Evolutionary conservation across 2,329 filamentous ascomycete genomes (phyloP), one percentile per base, ranked within the genome.

Genomic region (Celoporthe dispersa): DNA sequence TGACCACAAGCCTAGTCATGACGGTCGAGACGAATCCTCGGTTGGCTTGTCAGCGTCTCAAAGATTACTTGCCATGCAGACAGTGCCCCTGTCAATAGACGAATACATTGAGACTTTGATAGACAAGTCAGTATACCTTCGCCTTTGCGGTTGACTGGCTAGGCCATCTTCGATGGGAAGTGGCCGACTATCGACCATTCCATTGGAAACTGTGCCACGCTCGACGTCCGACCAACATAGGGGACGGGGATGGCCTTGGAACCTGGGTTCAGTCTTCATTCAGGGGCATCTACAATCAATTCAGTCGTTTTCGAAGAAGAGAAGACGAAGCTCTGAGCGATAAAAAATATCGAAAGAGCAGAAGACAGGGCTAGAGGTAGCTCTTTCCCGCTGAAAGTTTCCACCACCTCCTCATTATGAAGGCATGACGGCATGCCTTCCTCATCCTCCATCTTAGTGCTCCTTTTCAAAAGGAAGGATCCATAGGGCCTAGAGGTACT

Each of bases 21-120:
- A 55, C 14, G 33, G 28, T 33, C 31, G 57, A 28, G 14, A 28
- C 28, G 11, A 2, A 12, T 35, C 59, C 41, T 60, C 28, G 31
- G 67, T 67, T 48, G 37, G n/a, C 44, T 59, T 31, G 59, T 22
- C 62, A 48, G 44, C 55, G 9, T 57, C 63, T 62, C 44, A 39
- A n/a, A 22, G 12, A 28, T 66, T 41, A 60, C 59, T 22, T 67
- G 67, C 59, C 64, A 53, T 8, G 59, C 67, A 31, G 55, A 53
- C 33, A 16, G 14, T 14, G 11, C 39, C 14, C 39, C 14, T 41
- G 39, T 41, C 39, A 41, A 16, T 41, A 12, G 3, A 16, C 39
- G 6, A 14, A 41, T 14, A 3, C 39, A 5, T 4, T 4, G 12
- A 41, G 39, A 41, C 16, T 14, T 41, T 41, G 39, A 14, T 41